A percentile compares a stretch with the other conserved stretches of the same genome.
phyloP scores from a whole-genome alignment of 495 filamentous ascomycete genomes.

The Podospora comata region DNA sequence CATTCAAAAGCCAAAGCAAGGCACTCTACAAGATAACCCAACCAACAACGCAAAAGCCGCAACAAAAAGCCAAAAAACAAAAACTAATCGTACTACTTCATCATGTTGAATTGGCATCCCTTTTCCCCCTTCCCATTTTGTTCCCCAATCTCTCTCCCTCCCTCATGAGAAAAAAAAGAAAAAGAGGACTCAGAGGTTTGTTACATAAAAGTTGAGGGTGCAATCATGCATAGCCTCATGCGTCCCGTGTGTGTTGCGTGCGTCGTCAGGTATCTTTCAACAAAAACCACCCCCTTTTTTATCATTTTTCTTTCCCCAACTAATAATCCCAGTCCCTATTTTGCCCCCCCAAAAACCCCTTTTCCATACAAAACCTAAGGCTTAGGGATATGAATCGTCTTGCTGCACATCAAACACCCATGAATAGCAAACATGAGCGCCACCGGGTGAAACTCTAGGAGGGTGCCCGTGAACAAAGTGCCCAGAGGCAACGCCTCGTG shows the following conservation, averaged over 20 bases:
- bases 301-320: background rate
- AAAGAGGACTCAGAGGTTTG: no score
- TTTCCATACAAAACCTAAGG: slow-evolving; percentile 46
- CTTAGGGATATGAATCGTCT: slow-evolving; percentile 95
- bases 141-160: background rate
- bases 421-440: slow-evolving; percentile 76
- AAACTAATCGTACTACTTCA: background rate
- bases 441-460: slow-evolving; percentile 83
- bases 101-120: background rate
- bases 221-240: background rate
- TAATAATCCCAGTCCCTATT: background rate
- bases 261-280: background rate
- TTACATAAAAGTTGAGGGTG: background rate
- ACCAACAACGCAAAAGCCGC: background rate
- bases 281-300: background rate
- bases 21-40: background rate
- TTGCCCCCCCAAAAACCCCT: background rate
- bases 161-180: background rate
- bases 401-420: slow-evolving; percentile 91
- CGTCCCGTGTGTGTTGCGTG: background rate
- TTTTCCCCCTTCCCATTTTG: background rate
- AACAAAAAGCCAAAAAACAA: background rate
- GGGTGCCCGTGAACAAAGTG: slow-evolving; percentile 57
- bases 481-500: slow-evolving; percentile 73
- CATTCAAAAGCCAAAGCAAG: no score